Conservation (phyloP, 2,329 filamentous ascomycete species). For the Pseudogymnoascus sp. region DNA sequence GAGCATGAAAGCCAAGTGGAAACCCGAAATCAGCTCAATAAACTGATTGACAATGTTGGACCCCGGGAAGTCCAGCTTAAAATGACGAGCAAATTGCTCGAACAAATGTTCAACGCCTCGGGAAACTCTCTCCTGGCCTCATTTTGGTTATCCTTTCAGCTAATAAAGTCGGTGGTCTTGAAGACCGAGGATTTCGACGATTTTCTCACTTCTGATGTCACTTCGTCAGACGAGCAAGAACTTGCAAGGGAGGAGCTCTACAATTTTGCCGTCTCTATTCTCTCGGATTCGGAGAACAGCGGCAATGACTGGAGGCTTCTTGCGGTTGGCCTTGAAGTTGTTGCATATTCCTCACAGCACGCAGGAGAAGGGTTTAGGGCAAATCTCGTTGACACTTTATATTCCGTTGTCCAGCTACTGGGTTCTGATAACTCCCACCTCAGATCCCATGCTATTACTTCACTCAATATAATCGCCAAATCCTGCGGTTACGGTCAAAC, state of each 20-base stretch:
- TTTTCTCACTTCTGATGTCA: slow-evolving; percentile 52
- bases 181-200: slow-evolving; percentile 53
- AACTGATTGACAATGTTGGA: slow-evolving; percentile 50
- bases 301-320: slow-evolving; percentile 62
- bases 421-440: slow-evolving; percentile 63
- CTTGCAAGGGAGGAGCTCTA: slow-evolving; percentile 59
- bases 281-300: slow-evolving; percentile 46
- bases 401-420: slow-evolving; percentile 82
- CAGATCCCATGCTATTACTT: slow-evolving; percentile 73
- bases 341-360: slow-evolving; percentile 67
- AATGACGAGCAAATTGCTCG: slow-evolving; percentile 59
- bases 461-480: slow-evolving; percentile 70
- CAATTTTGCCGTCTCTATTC: slow-evolving; percentile 55
- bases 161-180: slow-evolving; percentile 53
- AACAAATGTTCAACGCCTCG: slow-evolving; percentile 50
- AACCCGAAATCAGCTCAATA: slow-evolving; percentile 50
- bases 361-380: slow-evolving; percentile 63
- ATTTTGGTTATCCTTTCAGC: slow-evolving; percentile 73
- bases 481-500: slow-evolving; percentile 70
- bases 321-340: slow-evolving; percentile 72
- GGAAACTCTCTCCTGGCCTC: slow-evolving; percentile 58
- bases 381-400: slow-evolving; percentile 85
- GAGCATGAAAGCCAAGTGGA: slow-evolving; percentile 58
- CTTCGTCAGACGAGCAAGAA: slow-evolving; percentile 34
- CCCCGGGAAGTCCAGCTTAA: slow-evolving; percentile 51